These are phyloP conservation scores for Mortierella sp. DNA, from an alignment of 371 early-diverging fungal genomes.

Conservation along the genomic window DNA sequence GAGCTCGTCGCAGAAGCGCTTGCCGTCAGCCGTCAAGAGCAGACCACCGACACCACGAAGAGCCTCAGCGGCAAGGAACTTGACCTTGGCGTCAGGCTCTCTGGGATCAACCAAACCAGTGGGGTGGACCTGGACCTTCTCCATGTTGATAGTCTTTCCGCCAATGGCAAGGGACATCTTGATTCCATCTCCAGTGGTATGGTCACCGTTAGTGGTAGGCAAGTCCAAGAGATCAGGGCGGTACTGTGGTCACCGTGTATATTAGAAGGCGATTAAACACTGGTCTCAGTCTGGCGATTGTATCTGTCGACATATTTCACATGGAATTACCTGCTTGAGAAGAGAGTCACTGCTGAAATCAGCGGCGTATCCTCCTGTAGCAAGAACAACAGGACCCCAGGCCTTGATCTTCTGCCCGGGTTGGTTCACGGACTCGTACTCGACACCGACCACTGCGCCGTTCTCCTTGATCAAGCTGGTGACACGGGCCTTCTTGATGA, in stretches of 20 bases:
- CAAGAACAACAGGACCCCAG: constrained; percentile 87
- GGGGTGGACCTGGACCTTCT: constrained; percentile 97
- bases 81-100: constrained; percentile 89
- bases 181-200: constrained; percentile 96
- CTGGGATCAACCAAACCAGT: constrained; percentile 94
- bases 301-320: too few species aligned
- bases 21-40: constrained; percentile 83
- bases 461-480: constrained; percentile 69
- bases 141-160: constrained; percentile 91
- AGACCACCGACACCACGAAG: constrained; percentile 97
- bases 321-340: constrained; percentile 66
- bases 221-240: constrained; percentile 64
- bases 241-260: constrained; percentile 27
- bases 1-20: constrained; percentile 95
- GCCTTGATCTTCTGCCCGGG: constrained; percentile 66
- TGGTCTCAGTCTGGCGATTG: too few species aligned
- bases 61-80: constrained; percentile 96
- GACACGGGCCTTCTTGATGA: constrained; percentile 86
- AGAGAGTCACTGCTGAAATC: constrained; percentile 75
- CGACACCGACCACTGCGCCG: constrained; percentile 82
- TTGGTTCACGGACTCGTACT: constrained; percentile 73
- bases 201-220: constrained; percentile 95
- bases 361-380: constrained; percentile 95
- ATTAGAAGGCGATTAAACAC: too few species aligned
- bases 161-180: constrained; percentile 88